Base-by-base conservation (phyloP, 2,329 filamentous ascomycete genomes). In the Pezicula carpinea region DNA sequence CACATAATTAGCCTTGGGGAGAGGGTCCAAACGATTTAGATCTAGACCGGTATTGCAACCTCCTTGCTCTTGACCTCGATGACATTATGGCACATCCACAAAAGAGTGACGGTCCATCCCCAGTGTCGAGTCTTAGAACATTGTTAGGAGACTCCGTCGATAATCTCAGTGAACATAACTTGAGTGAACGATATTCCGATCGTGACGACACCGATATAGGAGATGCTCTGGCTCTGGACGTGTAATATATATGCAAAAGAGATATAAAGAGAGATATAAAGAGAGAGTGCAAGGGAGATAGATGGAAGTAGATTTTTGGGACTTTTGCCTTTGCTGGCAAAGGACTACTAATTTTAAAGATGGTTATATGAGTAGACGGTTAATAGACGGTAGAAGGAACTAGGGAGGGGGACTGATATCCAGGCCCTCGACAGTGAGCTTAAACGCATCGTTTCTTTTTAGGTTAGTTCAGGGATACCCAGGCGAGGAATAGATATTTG, bases 381-480 rank as follows among this genome's bases (percentile, higher is more conserved):
- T 35, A 18, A 17, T 38, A 17, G 19, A 18, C 13, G 36, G n/a
- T 39, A 21, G 15, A 13, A 21, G 13, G n/a, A 23, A 18, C 49
- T 43, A 82, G 0, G 79, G 77, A 49, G 82, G 63, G 23, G 79
- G 78, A 57, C 73, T 72, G 32, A 83, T 53, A 56, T 82, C 74
- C 51, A 84, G 58, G 0, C 80, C 81, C 43, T 75, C 67, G 4
- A 84, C 80, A 0, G 71, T 75, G 22, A 84, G 71, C 59, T 74
- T 77, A 65, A 85, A 84, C 3, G 76, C 71, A 63, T 85, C 81
- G 51, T 79, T 82, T 46, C 75, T 75, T 47, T 13, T 14, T 32
- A 34, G 26, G 42, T 59, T 35, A 55, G 51, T 38, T 26, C 11
- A 26, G 23, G 50, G 13, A 18, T 49, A 23, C 4, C 17, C 6